These are phyloP conservation scores for Ascosphaera aggregata DNA, from an alignment of 2,329 filamentous ascomycete species.

Conservation along the genomic window DNA sequence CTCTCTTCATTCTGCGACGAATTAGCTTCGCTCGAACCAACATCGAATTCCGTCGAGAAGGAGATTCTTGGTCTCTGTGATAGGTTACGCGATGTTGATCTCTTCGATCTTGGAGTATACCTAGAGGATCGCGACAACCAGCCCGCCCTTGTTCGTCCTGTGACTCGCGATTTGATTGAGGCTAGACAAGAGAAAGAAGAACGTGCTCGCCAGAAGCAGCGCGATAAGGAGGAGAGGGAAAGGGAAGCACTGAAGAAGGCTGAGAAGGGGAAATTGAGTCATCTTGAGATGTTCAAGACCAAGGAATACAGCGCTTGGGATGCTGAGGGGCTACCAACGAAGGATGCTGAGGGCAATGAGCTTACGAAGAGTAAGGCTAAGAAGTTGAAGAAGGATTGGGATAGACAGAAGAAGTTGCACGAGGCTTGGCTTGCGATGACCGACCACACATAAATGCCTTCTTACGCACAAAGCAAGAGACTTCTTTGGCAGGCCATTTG, in stretches of 20 bases:
- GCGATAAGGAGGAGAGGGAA: conserved; percentile 34
- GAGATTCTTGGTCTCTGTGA: conserved; percentile 58
- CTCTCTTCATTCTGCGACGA: conserved; percentile 19
- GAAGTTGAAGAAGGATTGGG: conserved; percentile 74
- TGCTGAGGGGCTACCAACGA: conserved; percentile 54
- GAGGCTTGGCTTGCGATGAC: conserved; percentile 32
- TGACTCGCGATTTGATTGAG: conserved; percentile 34
- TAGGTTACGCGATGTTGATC: conserved; percentile 52
- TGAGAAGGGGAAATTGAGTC: conserved; percentile 34
- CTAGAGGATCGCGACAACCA: conserved; percentile 54
- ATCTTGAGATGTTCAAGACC: conserved; percentile 32
- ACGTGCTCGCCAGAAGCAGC: conserved; percentile 24
- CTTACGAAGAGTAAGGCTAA: conserved; percentile 59
- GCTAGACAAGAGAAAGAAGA: conserved; percentile 25
- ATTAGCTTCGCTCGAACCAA: conserved; percentile 15
- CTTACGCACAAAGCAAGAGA: too few relatives aligned
- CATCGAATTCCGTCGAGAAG: conserved; percentile 36
- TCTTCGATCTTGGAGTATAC: conserved; percentile 67
- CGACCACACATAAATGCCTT: not conserved
- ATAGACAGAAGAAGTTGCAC: conserved; percentile 67
- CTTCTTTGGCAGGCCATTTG: too few relatives aligned
- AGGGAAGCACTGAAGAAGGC: conserved; percentile 28
- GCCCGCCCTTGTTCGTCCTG: conserved; percentile 48
- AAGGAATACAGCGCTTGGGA: conserved; percentile 58
- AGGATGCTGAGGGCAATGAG: conserved; percentile 53